Evolutionary conservation across 768 basidiomycete species (phyloP), one percentile per base, ranked within the genome.

Genomic region (Kwoniella sp.): DNA sequence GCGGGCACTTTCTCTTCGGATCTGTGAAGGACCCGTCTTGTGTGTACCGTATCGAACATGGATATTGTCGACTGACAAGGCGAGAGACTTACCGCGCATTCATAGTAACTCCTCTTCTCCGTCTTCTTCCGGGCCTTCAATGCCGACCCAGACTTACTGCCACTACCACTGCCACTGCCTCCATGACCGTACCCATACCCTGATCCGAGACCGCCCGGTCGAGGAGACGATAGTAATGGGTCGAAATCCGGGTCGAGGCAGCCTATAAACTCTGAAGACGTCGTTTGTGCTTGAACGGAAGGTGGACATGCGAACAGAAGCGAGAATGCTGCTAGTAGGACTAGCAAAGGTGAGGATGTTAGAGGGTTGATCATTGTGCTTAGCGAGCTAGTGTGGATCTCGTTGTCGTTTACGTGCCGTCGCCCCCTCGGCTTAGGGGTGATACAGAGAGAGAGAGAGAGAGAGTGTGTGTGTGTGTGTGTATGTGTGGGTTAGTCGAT

Each of bases 211-310:
- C 41, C 41, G 20, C 41, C 41, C 20, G 41, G 41, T 20, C 41
- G 41, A 17, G 41, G 41, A 8, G 41, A 45, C 20, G 20, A 17
- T 29, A n/a, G 7, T 30, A 31, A 17, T 4, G 53, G 53, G 7
- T 54, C 30, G 20, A 29, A 54, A 23, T 57, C 55, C n/a, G 30
- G 30, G 11, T 57, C 31, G 4, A 57, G 55, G 37, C 55, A 57
- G 7, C 55, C 55, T 26, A 57, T 34, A 25, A 57, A 57, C 20
- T 57, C 55, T 3, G 55, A 45, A 15, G 30, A 34, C 2, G 55
- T 57, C 20, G 15, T 9, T 45, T 20, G 15, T 45, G n/a, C n/a
- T 37, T 37, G 34, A 13, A 37, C 5, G 41, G 41, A 45, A 11
- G 17, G 3, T 45, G 17, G 15, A 45, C 11, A 45, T n/a, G n/a